Evolutionary conservation across 73 alveolate genomes (phyloP).

Genomic region (Blepharisma stoltei): DNA sequence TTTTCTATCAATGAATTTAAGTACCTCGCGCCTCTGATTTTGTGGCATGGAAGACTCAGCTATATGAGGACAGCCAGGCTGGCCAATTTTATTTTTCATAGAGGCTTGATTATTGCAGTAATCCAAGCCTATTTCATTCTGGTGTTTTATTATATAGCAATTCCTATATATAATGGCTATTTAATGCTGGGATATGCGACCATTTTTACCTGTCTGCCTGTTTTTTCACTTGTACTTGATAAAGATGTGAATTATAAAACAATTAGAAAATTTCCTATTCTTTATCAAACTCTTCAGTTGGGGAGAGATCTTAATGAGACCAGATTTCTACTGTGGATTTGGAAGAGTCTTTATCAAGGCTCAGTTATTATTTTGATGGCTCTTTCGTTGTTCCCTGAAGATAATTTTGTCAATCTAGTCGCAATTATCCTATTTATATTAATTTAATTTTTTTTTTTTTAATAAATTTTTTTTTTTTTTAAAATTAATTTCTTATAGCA

Average conservation of each 20-base stretch:
- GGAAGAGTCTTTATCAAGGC: constrained; percentile 89
- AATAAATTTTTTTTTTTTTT: too few relatives aligned
- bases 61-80: constrained; percentile 76
- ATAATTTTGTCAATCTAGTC: constrained; percentile 53
- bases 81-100: constrained; percentile 67
- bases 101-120: constrained; percentile 92
- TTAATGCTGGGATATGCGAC: constrained; percentile 96
- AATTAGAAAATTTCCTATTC: constrained; percentile 80
- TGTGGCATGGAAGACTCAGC: constrained; percentile 96
- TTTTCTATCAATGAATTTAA: constrained; percentile 75
- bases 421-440: too few relatives aligned
- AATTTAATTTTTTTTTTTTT: too few relatives aligned
- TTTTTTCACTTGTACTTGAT: constrained; percentile 85
- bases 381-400: constrained; percentile 69
- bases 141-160: constrained; percentile 86
- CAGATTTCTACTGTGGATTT: constrained; percentile 84
- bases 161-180: constrained; percentile 94
- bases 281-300: constrained; percentile 75
- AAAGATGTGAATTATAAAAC: constrained; percentile 73
- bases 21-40: constrained; percentile 65
- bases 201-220: constrained; percentile 89
- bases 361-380: constrained; percentile 72
- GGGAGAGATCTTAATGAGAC: constrained; percentile 84
- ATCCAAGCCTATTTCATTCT: constrained; percentile 83
- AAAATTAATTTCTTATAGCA: constrained; percentile 82